Percentiles rank a stretch among this genome's conserved stretches.
Evolutionary conservation across 495 filamentous ascomycete species (phyloP).

Genomic region (Viridothelium virens): DNA sequence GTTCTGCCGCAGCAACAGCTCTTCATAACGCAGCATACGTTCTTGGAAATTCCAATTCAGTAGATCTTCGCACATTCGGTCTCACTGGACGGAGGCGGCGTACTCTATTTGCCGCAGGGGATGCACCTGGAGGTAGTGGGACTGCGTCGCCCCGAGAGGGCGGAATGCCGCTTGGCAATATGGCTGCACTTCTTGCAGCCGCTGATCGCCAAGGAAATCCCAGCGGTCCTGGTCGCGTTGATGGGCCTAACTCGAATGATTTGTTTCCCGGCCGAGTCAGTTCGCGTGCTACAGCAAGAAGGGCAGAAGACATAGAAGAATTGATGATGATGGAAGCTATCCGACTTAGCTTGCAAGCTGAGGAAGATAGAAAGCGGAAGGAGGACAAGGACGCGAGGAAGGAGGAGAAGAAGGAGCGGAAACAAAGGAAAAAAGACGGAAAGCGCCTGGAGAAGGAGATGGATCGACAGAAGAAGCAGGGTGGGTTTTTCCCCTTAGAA

Average conservation of each 20-base stretch:
- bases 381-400: conserved; percentile 75
- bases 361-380: conserved; percentile 78
- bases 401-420: conserved; percentile 73
- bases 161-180: conserved; percentile 17
- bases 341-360: conserved; percentile 73
- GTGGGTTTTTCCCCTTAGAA: conserved; percentile 8
- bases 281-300: conserved; percentile 46
- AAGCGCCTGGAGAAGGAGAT: conserved; percentile 54
- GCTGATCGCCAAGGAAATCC: conserved; percentile 15
- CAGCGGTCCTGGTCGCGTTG: not conserved
- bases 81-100: conserved; percentile 34
- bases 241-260: conserved; percentile 40
- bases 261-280: conserved; percentile 47
- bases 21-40: conserved; percentile 92
- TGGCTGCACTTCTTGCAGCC: conserved; percentile 24
- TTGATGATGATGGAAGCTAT: conserved; percentile 99
- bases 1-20: conserved; percentile 89
- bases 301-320: conserved; percentile 85
- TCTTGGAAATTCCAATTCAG: conserved; percentile 56
- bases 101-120: conserved; percentile 32
- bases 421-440: conserved; percentile 66
- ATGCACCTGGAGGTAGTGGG: conserved; percentile 34
- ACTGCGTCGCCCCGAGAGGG: conserved; percentile 30
- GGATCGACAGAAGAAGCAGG: conserved; percentile 54
- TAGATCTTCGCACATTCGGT: conserved; percentile 42